These are phyloP conservation scores for Aspergillus incahuasiensis DNA, from an alignment of 495 filamentous ascomycete species.

Conservation along the genomic window DNA sequence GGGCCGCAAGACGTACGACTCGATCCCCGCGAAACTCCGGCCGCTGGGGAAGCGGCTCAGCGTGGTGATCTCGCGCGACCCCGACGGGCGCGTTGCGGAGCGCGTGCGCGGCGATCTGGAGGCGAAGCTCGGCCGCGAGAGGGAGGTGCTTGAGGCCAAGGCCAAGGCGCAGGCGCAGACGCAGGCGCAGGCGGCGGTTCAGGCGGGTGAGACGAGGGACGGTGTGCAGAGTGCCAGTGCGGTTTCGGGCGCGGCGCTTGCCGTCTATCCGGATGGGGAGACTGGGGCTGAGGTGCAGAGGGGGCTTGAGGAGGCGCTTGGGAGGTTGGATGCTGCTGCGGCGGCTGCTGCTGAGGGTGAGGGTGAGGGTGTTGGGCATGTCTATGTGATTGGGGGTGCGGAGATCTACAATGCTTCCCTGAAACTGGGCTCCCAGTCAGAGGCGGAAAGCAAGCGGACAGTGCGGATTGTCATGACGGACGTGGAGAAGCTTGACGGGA, in stretches of 20 bases:
- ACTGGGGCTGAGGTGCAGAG: conserved; percentile 35
- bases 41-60: conserved; percentile 75
- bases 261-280: conserved; percentile 4
- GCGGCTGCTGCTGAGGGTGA: conserved; percentile 20
- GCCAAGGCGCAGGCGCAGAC: no score
- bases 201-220: neutral
- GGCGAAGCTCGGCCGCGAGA: conserved; percentile 16
- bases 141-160: no score
- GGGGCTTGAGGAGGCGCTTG: conserved; percentile 56
- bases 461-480: conserved; percentile 45
- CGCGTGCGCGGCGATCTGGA: conserved; percentile 24
- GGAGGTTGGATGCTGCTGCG: conserved; percentile 23
- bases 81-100: conserved; percentile 23
- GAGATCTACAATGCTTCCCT: conserved; percentile 76
- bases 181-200: neutral
- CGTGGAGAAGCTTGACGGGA: conserved; percentile 39
- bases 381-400: conserved; percentile 87
- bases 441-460: conserved; percentile 13
- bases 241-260: no score
- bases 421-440: conserved; percentile 13
- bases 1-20: conserved; percentile 95
- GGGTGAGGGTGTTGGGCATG: conserved; percentile 35
- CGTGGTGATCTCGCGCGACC: conserved; percentile 64
- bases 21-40: conserved; percentile 69
- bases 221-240: neutral